Percentiles rank a stretch among this genome's conserved stretches.
Evolutionary conservation across 345 rosid genomes (phyloP).

Genomic region (Mangifera indica): DNA sequence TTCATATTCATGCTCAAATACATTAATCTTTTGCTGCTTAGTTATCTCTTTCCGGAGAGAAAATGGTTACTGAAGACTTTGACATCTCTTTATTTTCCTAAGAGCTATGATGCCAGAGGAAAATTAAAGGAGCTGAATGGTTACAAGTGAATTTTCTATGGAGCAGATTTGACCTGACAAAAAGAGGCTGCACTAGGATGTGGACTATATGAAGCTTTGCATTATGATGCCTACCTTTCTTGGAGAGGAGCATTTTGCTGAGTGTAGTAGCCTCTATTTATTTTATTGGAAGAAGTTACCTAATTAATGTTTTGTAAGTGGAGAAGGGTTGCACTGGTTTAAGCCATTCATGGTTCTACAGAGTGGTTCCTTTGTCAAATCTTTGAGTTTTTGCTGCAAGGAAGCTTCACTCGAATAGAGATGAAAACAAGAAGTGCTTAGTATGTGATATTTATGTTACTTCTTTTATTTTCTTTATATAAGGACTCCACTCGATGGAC

Average conservation of each 20-base stretch:
- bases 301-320: slow-evolving; percentile 18
- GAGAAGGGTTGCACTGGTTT: slow-evolving; percentile 33
- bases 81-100: slow-evolving; percentile 28
- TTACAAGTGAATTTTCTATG: slow-evolving; percentile 62
- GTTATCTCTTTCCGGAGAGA: slow-evolving; percentile 27
- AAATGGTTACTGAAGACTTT: slow-evolving; percentile 30
- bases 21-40: slow-evolving; percentile 3
- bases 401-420: slow-evolving; percentile 34
- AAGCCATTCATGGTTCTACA: slow-evolving; percentile 29
- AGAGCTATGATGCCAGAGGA: slow-evolving; percentile 30
- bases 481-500: slow-evolving; percentile 22
- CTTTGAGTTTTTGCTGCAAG: slow-evolving; percentile 38
- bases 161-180: slow-evolving; percentile 53
- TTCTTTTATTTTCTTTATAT: slow-evolving; percentile 25
- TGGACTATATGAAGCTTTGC: slow-evolving; percentile 46
- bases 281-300: slow-evolving; percentile 21
- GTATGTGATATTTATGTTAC: slow-evolving; percentile 40
- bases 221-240: slow-evolving; percentile 29
- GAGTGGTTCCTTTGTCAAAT: slow-evolving; percentile 28
- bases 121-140: slow-evolving; percentile 22
- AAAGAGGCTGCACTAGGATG: slow-evolving; percentile 56
- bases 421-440: slow-evolving; percentile 35
- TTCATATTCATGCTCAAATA: slow-evolving; percentile 19
- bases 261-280: slow-evolving; percentile 34
- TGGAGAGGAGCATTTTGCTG: slow-evolving; percentile 33